Percentiles rank a stretch among this genome's conserved stretches.
phyloP scores from a whole-genome alignment of 805 yeast genomes.

The Pichia scutulata region DNA sequence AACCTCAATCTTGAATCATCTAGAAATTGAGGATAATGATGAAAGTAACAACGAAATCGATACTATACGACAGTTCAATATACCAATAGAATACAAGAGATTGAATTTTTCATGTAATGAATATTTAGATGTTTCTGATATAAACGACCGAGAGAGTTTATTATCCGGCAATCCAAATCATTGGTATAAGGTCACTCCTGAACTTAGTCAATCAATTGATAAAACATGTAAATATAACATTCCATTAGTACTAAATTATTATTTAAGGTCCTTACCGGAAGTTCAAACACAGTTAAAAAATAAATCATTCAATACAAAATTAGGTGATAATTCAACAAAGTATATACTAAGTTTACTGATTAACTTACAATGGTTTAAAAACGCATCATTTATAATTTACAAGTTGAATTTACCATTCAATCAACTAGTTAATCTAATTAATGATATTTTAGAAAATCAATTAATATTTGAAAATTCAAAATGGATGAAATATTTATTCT shows the following conservation, averaged over 20 bases:
- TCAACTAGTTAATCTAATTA: constrained; percentile 5
- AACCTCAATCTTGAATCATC: neutral
- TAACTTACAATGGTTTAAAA: constrained; percentile 10
- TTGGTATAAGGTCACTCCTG: neutral
- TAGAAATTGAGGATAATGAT: neutral
- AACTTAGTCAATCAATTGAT: neutral
- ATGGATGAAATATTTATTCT: constrained; percentile 8
- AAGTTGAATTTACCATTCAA: constrained; percentile 5
- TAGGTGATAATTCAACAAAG: neutral
- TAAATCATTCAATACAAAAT: neutral
- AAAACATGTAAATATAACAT: neutral
- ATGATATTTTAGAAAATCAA: constrained; percentile 4
- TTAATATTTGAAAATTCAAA: constrained; percentile 8
- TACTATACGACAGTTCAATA: neutral
- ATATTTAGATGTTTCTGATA: constrained; percentile 3
- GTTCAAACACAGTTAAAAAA: neutral
- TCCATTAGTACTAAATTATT: constrained; percentile 4
- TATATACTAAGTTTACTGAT: neutral
- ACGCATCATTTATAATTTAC: constrained; percentile 11
- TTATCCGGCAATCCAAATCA: neutral
- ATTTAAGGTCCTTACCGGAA: constrained; percentile 6
- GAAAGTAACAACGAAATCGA: neutral
- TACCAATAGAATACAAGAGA: neutral
- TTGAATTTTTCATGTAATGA: constrained; percentile 4
- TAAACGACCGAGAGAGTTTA: neutral